phyloP scores from a whole-genome alignment of 805 yeast species.

The Torulaspora indica region DNA sequence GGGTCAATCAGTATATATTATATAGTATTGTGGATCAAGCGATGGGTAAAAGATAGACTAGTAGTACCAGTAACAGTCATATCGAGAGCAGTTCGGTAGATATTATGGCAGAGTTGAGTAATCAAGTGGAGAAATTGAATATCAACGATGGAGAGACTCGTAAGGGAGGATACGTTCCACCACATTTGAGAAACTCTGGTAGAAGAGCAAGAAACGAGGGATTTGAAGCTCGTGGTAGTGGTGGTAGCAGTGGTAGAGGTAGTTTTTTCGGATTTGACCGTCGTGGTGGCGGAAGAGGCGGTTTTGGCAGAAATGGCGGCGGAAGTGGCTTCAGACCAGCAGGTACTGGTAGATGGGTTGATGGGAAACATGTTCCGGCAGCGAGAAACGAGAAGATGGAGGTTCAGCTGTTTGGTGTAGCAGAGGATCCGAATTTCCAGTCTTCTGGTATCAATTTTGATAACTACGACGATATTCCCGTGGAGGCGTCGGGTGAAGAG shows the following conservation, averaged over 20 bases:
- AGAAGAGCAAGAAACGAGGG: conserved; percentile 14
- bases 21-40: neutral
- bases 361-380: conserved; percentile 86
- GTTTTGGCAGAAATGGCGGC: conserved; percentile 37
- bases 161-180: conserved; percentile 43
- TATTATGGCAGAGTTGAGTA: conserved; percentile 56
- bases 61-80: neutral
- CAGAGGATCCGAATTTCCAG: conserved; percentile 60
- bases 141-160: conserved; percentile 37
- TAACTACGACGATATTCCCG: conserved; percentile 97
- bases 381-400: conserved; percentile 65
- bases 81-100: conserved; percentile 1
- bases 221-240: conserved; percentile 23
- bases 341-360: conserved; percentile 76
- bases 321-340: conserved; percentile 26
- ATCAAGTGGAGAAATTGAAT: conserved; percentile 53
- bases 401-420: conserved; percentile 79
- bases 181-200: conserved; percentile 41
- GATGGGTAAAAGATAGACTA: neutral
- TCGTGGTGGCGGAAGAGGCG: conserved; percentile 37
- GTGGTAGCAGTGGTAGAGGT: conserved; percentile 14
- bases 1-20: neutral
- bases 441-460: conserved; percentile 98
- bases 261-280: conserved; percentile 34
- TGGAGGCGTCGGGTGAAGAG: conserved; percentile 91